phyloP scores from a whole-genome alignment of 1,284 basidiomycete genomes.

The Chondrostereum purpureum region DNA sequence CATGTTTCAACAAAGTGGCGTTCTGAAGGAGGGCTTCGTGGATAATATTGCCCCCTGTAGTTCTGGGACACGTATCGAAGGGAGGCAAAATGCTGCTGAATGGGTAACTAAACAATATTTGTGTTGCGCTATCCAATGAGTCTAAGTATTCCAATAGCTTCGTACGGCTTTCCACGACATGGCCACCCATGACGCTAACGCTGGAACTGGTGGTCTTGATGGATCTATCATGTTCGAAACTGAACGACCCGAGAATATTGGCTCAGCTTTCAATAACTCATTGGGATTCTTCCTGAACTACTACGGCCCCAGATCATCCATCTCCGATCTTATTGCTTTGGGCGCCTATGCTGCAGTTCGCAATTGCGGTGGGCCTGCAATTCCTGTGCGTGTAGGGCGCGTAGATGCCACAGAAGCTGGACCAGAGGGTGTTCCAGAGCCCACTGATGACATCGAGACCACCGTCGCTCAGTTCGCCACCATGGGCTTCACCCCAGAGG shows the following conservation, averaged over 20 bases:
- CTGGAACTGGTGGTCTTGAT: slow-evolving; percentile 11
- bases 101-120: slow-evolving; percentile 6
- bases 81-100: neutral
- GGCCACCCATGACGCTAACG: slow-evolving; percentile 9
- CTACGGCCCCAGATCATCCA: neutral
- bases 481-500: slow-evolving; percentile 29
- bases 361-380: slow-evolving; percentile 23
- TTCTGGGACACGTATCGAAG: slow-evolving; percentile 12
- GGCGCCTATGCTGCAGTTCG: slow-evolving; percentile 5
- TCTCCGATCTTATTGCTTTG: slow-evolving; percentile 10
- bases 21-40: neutral
- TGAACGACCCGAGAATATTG: slow-evolving; percentile 1
- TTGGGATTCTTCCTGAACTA: neutral
- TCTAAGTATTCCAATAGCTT: neutral
- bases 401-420: slow-evolving; percentile 22
- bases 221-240: slow-evolving; percentile 9
- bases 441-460: slow-evolving; percentile 20
- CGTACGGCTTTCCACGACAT: slow-evolving; percentile 11
- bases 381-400: slow-evolving; percentile 25
- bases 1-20: neutral
- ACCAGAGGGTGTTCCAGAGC: slow-evolving; percentile 23
- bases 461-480: slow-evolving; percentile 22
- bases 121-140: neutral
- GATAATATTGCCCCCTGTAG: slow-evolving; percentile 3
- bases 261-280: neutral